Base-by-base conservation (phyloP, 1,284 basidiomycete genomes). In the Hemileia vastatrix region DNA sequence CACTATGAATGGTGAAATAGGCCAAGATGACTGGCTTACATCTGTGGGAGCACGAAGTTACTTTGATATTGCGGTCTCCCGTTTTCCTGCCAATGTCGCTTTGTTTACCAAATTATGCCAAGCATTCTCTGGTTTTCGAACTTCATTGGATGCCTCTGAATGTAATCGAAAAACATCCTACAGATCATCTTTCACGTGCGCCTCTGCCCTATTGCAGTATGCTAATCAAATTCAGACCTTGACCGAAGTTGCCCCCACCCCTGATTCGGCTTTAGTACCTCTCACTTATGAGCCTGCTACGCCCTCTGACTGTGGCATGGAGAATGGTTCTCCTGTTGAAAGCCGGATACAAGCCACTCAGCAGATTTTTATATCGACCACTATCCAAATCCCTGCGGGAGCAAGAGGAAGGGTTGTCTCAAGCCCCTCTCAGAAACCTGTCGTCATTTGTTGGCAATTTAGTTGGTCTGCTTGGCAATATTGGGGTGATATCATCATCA, bases 381-480 rank as follows among this genome's bases (percentile, higher is more conserved):
- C 45, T 36, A 24, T 62, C 19, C 52, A 62, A 54, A 62, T 62
- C 32, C 59, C 59, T 13, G 54, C 48, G 32, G 31, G 36, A 23
- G 54, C 59, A 6, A 27, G 54, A 21, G 59, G 59, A 6, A 62
- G 50, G 33, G 54, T 62, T 31, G 52, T 62, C 45, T 54, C 52
- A 43, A 51, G 59, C 15, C 33, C 47, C 19, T 51, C 54, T 23
- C 59, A 62, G 21, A 62, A 54, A 21, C 52, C 59, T 9, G 52
- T 55, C 9, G 52, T 62, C 24, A 51, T 62, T 23, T 62, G 59
- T 32, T 62, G 59, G 59, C 59, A 44, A 27, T 62, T 48, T 45
- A 54, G 52, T 36, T 62, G 59, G 59, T 62, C 59, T 31, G 59
- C 52, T 9, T 62, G 59, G 59, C 44, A 48, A 24, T 62, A 62